Evolutionary conservation across 345 rosid species (phyloP), one percentile per base, ranked within the genome.

Genomic region (Camelina laxa): DNA sequence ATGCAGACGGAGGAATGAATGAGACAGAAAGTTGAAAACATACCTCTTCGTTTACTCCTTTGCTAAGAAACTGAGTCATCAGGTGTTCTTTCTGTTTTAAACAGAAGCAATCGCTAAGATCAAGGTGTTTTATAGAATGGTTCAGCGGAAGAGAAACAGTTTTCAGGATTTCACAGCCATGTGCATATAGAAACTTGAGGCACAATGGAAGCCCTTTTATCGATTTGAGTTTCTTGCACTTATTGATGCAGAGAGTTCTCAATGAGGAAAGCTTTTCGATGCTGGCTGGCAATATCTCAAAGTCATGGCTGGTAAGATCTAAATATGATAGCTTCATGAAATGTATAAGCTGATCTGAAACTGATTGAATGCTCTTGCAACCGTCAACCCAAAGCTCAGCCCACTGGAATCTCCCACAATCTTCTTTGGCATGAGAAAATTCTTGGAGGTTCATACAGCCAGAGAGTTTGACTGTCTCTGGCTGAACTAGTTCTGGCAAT

Each of bases 101-200:
- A 1, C 49, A 1, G 58, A 70, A 70, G 13, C 75, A 70, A 48
- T 59, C 24, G 49, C 75, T 60, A 15, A 70, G 60, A 49, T 71
- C 50, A 21, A 67, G 72, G 61, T 67, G 72, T 2, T 33, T 21
- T 4, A 67, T 38, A 9, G 72, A 67, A 70, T 59, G 67, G n/a
- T 60, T 33, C n/a, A 15, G 14, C 6, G 58, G n/a, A 31, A 60
- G 38, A 30, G 50, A 56, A 4, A 69, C 0, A 17, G 14, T 42
- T 13, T 42, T 14, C 31, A 70, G 35, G 20, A 14, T 4, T 13
- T 47, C 31, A 9, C 66, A 70, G 36, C 56, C 65, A 3, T 57
- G 58, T 1, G 75, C 67, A 15, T 60, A 35, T 4, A 71, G 60
- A 21, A 6, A 21, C 38, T 35, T 31, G 67, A 71, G 67, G 22